A percentile compares a stretch with the other conserved stretches of the same genome.
phyloP scores from a whole-genome alignment of 2,329 filamentous ascomycete genomes.

The Diaporthe aspalathi region DNA sequence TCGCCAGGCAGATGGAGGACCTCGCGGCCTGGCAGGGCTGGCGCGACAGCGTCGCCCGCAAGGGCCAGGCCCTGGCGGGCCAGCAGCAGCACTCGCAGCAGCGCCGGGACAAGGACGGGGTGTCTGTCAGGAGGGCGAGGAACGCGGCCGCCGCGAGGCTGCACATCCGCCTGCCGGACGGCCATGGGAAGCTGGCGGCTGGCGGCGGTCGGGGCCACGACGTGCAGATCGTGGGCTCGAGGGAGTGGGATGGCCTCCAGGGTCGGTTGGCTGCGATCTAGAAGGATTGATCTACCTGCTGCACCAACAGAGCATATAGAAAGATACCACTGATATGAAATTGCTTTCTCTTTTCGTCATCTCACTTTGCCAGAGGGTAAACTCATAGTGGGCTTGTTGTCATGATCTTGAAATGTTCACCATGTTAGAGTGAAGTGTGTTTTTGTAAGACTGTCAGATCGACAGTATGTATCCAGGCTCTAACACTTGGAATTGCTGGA shows the following conservation, averaged over 20 bases:
- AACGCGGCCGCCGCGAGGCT: constrained; percentile 57
- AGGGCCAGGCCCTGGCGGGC: constrained; percentile 56
- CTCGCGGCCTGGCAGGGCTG: constrained; percentile 71
- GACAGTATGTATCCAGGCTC: too few relatives aligned
- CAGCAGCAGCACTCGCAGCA: constrained; percentile 40
- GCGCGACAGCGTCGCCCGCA: constrained; percentile 66
- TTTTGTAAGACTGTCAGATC: background rate
- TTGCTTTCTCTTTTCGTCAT: background rate
- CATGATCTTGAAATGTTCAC: too few relatives aligned
- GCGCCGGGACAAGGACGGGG: constrained; percentile 30
- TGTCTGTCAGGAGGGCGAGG: constrained; percentile 46
- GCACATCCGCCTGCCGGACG: constrained; percentile 61
- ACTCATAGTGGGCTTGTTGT: background rate
- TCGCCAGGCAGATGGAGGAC: constrained; percentile 73
- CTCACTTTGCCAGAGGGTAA: too few relatives aligned
- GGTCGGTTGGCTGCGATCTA: constrained; percentile 50
- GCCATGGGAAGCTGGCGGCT: constrained; percentile 57
- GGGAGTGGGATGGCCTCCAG: constrained; percentile 67
- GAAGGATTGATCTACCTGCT: constrained; percentile 6
- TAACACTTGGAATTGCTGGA: too few relatives aligned
- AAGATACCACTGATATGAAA: constrained; percentile 36
- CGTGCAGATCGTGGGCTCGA: constrained; percentile 64
- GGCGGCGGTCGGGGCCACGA: constrained; percentile 48
- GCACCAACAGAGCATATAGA: constrained; percentile 20
- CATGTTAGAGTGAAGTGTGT: too few relatives aligned